Base-by-base conservation (phyloP, 371 early-diverging fungal species). In the Rhizopus sp. region DNA sequence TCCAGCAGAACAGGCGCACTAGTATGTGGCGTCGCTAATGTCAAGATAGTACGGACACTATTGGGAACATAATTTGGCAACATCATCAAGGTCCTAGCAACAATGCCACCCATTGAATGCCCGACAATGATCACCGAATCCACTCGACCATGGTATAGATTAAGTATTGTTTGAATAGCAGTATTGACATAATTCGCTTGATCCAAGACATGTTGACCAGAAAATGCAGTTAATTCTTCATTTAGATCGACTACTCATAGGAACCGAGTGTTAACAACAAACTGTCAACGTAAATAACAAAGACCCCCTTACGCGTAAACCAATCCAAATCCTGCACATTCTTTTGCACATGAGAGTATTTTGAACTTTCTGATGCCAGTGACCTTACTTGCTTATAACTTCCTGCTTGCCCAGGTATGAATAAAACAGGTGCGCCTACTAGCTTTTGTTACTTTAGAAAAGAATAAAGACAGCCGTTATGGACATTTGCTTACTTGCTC, bases 31-130 rank as follows among this genome's bases (percentile, higher is more conserved):
- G 95, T 90, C 2, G 96, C 87, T n/a, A 95, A 69, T 0, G 98
- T 98, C 33, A 96, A 60, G 42, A 98, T 86, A 1, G 91, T 88
- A 46, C 84, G 78, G 31, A 97, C 81, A 3, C 87, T 80, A 4
- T 84, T 83, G 0, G 80, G 73, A 7, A 65, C 55, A 63, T 90
- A 89, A 66, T 84, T 91, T 0, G 78, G 67, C 55, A 91, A 66
- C 5, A 83, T 84, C 48, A 91, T 77, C 50, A 90, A 73, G 0
- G 89, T 78, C 15, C 97, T 73, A 1, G 95, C 94, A 3, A 97
- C 95, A 30, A 97, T 77, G 6, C 98, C 98, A 29, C 98, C 98
- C 97, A 97, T 97, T 6, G 95, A 95, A 63, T 97, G 98, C 4
- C 92, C 96, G 30, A 97, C 72, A 16, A 97, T 68, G 12, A 92